Evolutionary conservation across 2,329 filamentous ascomycete species (phyloP), one percentile per base, ranked within the genome.

Genomic region (Cytospora piceicola): DNA sequence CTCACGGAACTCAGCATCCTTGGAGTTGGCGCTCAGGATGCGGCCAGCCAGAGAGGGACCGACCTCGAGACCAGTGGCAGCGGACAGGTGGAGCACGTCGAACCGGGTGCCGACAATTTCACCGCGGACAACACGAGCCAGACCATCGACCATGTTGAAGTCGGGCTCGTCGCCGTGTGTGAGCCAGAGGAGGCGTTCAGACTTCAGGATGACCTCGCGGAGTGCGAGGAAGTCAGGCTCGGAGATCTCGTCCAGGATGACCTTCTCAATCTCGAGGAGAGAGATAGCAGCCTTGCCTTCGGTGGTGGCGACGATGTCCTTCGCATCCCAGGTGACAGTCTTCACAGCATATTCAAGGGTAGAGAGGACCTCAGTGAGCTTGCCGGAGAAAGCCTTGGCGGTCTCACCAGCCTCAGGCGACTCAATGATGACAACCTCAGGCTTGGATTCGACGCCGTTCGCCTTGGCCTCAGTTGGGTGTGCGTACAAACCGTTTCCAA

Each of bases 351-450:
- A 64, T 46, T 46, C 62, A 34, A 64, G 62, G 17, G 34, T 49
- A 29, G 62, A 64, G 12, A 64, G 62, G 24, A 56, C 58, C 32
- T 64, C 62, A 29, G 34, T 32, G 15, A 64, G 62, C 62, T 55
- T 64, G 62, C 62, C 27, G 24, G 62, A 56, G 24, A 64, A 64
- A 20, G 55, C 9, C 56, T 36, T 59, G 49, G 24, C 46, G 5
- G 29, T n/a, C 30, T 64, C 56, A 34, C 46, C 39, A 11, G 62
- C 51, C n/a, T 49, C 54, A 27, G 62, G 46, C 20, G 55, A 58
- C 62, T 64, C 62, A 34, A 64, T 49, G 39, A 64, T 64, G 62
- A 64, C 62, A 9, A 64, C 62, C 55, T 64, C 62, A n/a, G 62
- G 62, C 62, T 64, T 64, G 17, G 62, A 46, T 27, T 64, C 62